Percentiles rank a stretch among this genome's conserved stretches.
Conservation (phyloP, 2,329 filamentous ascomycete species). For the Parastagonospora nodorum region DNA sequence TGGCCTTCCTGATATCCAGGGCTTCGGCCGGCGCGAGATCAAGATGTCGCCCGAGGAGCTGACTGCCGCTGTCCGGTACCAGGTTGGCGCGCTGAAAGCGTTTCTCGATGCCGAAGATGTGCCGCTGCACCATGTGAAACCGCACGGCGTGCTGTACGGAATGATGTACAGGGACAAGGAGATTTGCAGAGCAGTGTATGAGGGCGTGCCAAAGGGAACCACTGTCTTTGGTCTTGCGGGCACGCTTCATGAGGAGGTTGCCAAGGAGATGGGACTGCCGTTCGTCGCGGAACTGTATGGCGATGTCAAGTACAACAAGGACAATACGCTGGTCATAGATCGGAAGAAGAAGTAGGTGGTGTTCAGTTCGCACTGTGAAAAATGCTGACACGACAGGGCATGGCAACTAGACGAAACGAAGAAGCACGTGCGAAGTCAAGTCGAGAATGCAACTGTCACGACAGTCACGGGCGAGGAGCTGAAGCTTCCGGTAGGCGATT, state of each 20-base stretch:
- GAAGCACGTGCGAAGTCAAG: conserved; percentile 48
- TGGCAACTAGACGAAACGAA: conserved; percentile 51
- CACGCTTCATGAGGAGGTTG: conserved; percentile 60
- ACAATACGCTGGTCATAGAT: conserved; percentile 60
- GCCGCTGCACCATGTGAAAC: conserved; percentile 65
- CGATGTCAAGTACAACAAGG: conserved; percentile 61
- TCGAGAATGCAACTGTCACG: conserved; percentile 48
- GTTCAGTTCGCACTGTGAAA: background rate
- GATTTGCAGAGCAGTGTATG: conserved; percentile 58
- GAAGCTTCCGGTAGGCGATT: conserved; percentile 48
- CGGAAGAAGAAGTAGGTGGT: conserved; percentile 59
- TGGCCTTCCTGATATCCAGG: conserved; percentile 67
- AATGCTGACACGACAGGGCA: conserved; percentile 27
- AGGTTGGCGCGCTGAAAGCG: conserved; percentile 65
- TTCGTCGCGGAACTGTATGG: conserved; percentile 62
- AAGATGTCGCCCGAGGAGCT: conserved; percentile 62
- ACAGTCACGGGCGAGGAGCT: conserved; percentile 50
- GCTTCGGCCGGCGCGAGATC: conserved; percentile 68
- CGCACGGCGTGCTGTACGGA: conserved; percentile 65
- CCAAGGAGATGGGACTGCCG: conserved; percentile 57
- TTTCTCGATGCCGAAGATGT: conserved; percentile 63
- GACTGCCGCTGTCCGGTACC: conserved; percentile 64
- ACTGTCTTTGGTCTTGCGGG: conserved; percentile 61
- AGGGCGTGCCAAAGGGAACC: conserved; percentile 56
- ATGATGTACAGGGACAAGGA: conserved; percentile 61